phyloP scores from a whole-genome alignment of 164 flowering plant genomes.

The Houttuynia cordata region DNA sequence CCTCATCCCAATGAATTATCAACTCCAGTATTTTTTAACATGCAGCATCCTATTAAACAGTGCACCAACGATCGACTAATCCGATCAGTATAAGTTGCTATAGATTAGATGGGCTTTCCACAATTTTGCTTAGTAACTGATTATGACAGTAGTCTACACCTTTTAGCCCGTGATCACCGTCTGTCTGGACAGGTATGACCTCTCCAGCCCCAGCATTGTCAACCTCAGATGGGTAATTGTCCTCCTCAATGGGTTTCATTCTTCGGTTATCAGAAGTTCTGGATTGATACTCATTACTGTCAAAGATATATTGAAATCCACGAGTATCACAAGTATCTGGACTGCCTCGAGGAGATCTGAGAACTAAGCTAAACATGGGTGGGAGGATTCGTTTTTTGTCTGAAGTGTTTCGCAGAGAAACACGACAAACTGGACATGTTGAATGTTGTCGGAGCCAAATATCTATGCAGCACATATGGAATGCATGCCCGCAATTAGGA shows the following conservation, averaged over 20 bases:
- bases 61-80: background rate
- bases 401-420: constrained; percentile 55
- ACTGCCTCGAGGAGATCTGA: constrained; percentile 26
- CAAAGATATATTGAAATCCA: constrained; percentile 26
- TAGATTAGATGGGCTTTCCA: constrained; percentile 52
- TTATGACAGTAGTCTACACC: constrained; percentile 7
- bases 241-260: constrained; percentile 35
- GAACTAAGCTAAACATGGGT: constrained; percentile 63
- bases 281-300: constrained; percentile 24
- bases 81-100: background rate
- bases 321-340: constrained; percentile 23
- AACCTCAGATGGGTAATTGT: constrained; percentile 23
- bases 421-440: constrained; percentile 88
- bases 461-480: constrained; percentile 81
- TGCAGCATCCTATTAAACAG: background rate
- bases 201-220: constrained; percentile 22
- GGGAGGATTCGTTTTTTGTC: constrained; percentile 63
- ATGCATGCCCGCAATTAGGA: constrained; percentile 84
- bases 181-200: constrained; percentile 18
- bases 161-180: constrained; percentile 4
- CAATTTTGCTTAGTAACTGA: constrained; percentile 20
- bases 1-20: background rate
- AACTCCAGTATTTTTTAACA: background rate
- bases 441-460: constrained; percentile 86
- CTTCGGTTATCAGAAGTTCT: constrained; percentile 23